Conservation (phyloP, 176 grass and related monocot genomes). For the Triticum urartu region DNA sequence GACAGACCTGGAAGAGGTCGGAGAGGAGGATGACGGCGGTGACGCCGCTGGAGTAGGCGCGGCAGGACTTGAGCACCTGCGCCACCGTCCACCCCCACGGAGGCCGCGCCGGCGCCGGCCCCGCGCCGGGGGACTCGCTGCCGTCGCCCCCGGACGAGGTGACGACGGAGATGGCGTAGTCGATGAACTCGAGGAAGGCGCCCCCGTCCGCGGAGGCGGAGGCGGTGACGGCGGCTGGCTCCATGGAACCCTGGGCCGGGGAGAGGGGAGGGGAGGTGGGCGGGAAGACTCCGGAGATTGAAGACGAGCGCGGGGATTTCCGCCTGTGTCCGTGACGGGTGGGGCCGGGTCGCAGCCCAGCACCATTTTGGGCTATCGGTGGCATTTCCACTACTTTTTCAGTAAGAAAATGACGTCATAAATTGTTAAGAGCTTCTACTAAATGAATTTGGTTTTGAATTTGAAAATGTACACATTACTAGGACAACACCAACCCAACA, state of each 20-base stretch:
- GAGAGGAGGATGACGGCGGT: slow-evolving; percentile 87
- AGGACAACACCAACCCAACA: not conserved
- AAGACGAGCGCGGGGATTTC: not conserved
- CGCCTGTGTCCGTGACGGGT: not conserved
- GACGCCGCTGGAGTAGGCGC: slow-evolving; percentile 82
- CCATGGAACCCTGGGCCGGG: slow-evolving; percentile 52
- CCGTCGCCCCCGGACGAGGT: slow-evolving; percentile 33
- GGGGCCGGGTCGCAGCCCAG: not conserved
- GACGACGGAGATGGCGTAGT: slow-evolving; percentile 65
- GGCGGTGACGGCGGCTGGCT: not conserved
- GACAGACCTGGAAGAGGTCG: slow-evolving; percentile 83
- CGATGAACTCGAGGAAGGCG: slow-evolving; percentile 66
- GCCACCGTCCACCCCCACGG: slow-evolving; percentile 85
- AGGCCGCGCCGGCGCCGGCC: slow-evolving; percentile 31
- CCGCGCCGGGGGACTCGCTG: slow-evolving; percentile 40
- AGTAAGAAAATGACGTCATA: not conserved
- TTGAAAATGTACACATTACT: not conserved
- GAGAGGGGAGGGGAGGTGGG: not conserved
- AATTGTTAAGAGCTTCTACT: not conserved
- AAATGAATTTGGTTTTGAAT: not conserved
- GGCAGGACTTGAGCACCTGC: slow-evolving; percentile 73
- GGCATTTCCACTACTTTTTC: not conserved
- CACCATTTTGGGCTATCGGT: not conserved
- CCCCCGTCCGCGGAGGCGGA: slow-evolving; percentile 27
- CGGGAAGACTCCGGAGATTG: not conserved